Evolutionary conservation across 192 early-diverging fungal genomes (phyloP), one percentile per base, ranked within the genome.

Genomic region (Paraglomus occultum): DNA sequence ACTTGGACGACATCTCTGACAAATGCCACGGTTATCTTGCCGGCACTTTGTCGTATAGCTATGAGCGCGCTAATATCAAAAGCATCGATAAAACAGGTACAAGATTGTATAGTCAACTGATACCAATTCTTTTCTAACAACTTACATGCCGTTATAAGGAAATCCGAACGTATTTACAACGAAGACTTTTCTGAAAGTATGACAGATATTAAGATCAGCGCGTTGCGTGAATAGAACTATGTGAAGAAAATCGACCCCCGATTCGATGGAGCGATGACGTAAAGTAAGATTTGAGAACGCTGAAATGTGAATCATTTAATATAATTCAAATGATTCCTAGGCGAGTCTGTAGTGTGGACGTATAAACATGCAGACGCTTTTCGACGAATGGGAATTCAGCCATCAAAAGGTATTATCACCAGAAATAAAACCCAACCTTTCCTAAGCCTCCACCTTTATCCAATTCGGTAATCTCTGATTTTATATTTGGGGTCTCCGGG

Each of bases 261-360:
- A 85, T 94, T 5, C 49, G 72, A 23, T 95, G 94, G 91, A 60
- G 64, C 0, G 91, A 95, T 6, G 62, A 70, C 0, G 89, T 85
- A 11, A 95, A 95, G 89, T 89, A 79, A 43, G 8, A 5, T 52
- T 51, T 38, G 48, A 52, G 10, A 15, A n/a, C n/a, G 31, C 31
- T 31, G 31, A 31, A 31, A 31, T 3, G 31, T 31, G 1, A 55
- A 40, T 8, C 51, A 23, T 15, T 45, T 11, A 40, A 18, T 22
- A 23, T 47, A 14, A 22, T 38, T 71, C 44, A 15, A 49, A 18
- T n/a, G 15, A 10, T 8, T 50, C 51, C 47, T 64, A 8, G 78
- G 91, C 55, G 92, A 94, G 68, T 85, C 86, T 11, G 84, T 94
- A 2, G 84, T 91, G 0, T 95, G 94, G 94, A 82, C 89, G 11